Percentiles rank a stretch among this genome's conserved stretches.
Evolutionary conservation across 768 basidiomycete genomes (phyloP).

Genomic region (Rhizopogon sp.): DNA sequence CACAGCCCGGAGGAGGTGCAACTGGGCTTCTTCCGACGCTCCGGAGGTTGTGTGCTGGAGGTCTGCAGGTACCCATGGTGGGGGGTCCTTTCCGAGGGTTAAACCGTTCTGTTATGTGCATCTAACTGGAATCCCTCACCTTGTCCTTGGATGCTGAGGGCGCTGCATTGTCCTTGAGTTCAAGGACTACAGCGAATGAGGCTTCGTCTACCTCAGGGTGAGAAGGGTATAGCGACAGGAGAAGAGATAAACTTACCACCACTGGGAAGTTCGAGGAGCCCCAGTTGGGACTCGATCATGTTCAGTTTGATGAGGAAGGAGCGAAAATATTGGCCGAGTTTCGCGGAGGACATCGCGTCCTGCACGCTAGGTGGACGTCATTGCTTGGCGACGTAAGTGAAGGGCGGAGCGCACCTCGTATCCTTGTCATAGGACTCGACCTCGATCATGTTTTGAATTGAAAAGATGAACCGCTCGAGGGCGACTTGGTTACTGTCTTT

Average conservation of each 20-base stretch:
- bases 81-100: constrained; percentile 43
- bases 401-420: constrained; percentile 40
- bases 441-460: constrained; percentile 75
- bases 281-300: constrained; percentile 71
- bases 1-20: constrained; percentile 73
- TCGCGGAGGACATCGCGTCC: constrained; percentile 58
- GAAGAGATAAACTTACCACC: constrained; percentile 32
- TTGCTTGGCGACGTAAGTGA: not conserved
- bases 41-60: constrained; percentile 65
- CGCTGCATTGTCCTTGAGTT: constrained; percentile 62
- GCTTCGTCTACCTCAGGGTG: constrained; percentile 45
- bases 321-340: constrained; percentile 73
- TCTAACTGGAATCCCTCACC: constrained; percentile 19
- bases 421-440: constrained; percentile 69
- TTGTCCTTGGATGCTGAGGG: constrained; percentile 49
- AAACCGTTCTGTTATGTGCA: not conserved
- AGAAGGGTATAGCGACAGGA: not conserved
- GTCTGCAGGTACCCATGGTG: constrained; percentile 78
- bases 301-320: constrained; percentile 78
- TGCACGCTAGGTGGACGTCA: constrained; percentile 47
- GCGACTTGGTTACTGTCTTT: constrained; percentile 76
- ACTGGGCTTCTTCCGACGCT: constrained; percentile 57
- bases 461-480: constrained; percentile 88
- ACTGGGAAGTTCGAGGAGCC: constrained; percentile 41
- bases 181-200: constrained; percentile 80